Conservation (phyloP, 169 alveolate genomes). For the Amoebophrya sp. region DNA sequence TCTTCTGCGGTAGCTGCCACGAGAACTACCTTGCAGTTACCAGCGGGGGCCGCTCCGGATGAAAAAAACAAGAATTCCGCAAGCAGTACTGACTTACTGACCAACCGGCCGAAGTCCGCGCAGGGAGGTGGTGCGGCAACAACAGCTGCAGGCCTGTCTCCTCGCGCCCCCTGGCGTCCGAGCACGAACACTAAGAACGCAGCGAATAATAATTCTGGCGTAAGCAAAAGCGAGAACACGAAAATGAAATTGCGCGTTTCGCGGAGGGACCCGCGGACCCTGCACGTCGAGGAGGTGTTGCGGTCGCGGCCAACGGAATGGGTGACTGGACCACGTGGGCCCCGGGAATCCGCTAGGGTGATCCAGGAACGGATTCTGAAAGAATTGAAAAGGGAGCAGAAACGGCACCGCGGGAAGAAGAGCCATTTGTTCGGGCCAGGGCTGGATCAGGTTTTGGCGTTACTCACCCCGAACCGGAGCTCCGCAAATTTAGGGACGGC, state of each 20-base stretch:
- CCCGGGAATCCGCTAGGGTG: neutral
- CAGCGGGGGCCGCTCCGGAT: too few species aligned
- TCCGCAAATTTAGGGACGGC: neutral
- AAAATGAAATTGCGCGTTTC: neutral
- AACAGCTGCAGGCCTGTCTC: neutral
- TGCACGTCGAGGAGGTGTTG: neutral
- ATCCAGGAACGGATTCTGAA: neutral
- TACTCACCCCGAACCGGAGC: neutral
- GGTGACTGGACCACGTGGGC: neutral
- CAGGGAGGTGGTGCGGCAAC: neutral
- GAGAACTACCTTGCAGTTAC: too few species aligned
- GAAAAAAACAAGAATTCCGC: too few species aligned
- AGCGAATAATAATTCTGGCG: neutral
- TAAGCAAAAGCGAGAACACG: neutral
- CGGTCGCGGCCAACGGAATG: neutral
- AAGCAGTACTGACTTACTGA: too few species aligned
- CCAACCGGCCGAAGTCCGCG: too few species aligned
- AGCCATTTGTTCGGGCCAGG: neutral
- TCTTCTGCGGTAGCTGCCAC: too few species aligned
- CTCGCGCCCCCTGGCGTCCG: neutral
- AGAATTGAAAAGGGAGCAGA: neutral
- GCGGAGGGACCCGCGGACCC: neutral
- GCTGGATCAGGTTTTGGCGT: neutral
- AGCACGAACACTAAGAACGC: neutral
- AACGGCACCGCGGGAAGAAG: neutral